Conservation (phyloP, 1,284 basidiomycete genomes). For the Puccinia polysora region DNA sequence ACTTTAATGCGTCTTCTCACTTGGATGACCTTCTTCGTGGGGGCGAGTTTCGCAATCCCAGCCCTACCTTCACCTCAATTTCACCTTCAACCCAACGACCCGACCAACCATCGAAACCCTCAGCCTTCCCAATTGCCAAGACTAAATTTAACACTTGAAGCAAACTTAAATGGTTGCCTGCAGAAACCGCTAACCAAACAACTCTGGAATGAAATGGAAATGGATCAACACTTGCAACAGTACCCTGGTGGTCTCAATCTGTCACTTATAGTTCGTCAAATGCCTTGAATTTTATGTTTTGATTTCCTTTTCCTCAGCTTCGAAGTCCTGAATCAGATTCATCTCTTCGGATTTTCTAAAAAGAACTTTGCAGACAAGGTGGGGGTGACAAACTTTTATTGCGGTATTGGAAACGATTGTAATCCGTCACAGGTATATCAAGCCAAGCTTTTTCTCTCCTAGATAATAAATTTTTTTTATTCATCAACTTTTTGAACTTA, state of each 20-base stretch:
- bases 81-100: background rate
- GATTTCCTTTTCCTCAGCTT: background rate
- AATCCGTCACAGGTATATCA: constrained; percentile 28
- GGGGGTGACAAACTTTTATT: constrained; percentile 34
- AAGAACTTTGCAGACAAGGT: constrained; percentile 29
- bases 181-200: constrained; percentile 12
- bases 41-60: constrained; percentile 9
- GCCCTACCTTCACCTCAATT: background rate
- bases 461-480: background rate
- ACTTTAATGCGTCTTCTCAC: too few species aligned
- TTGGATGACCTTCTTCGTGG: too few species aligned
- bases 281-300: background rate
- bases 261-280: constrained; percentile 11
- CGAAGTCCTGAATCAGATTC: background rate
- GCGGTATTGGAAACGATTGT: constrained; percentile 39
- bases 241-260: constrained; percentile 34
- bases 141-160: constrained; percentile 1
- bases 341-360: too few species aligned
- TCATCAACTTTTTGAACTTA: constrained; percentile 1
- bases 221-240: constrained; percentile 31
- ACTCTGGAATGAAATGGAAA: constrained; percentile 33
- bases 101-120: background rate
- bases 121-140: constrained; percentile 9
- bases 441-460: background rate
- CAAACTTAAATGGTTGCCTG: constrained; percentile 19